Percentiles rank a stretch among this genome's conserved stretches.
phyloP scores from a whole-genome alignment of 805 yeast species.

The Saccharomycopsis amapae region DNA sequence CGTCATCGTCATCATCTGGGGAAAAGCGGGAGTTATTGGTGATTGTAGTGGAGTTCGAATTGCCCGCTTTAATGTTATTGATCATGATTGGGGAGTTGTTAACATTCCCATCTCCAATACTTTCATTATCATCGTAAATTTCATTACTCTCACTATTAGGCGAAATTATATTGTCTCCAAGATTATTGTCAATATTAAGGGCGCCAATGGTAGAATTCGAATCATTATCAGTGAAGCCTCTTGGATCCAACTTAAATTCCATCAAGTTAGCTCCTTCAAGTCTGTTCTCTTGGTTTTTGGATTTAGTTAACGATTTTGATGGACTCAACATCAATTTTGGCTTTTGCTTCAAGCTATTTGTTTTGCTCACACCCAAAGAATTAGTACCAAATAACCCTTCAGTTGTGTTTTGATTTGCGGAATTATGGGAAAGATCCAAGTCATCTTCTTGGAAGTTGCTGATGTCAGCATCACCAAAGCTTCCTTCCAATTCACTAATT shows the following conservation, averaged over 20 bases:
- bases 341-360: too few relatives aligned
- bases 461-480: neutral
- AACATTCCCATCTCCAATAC: neutral
- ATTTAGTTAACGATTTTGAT: neutral
- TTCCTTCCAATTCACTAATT: neutral
- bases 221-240: too few relatives aligned
- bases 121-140: too few relatives aligned
- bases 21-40: neutral
- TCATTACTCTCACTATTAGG: too few relatives aligned
- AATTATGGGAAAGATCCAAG: neutral
- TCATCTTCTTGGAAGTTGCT: neutral
- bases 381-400: too few relatives aligned
- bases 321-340: neutral
- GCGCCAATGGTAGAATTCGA: neutral
- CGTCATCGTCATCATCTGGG: slow-evolving; percentile 3
- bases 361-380: too few relatives aligned
- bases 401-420: too few relatives aligned
- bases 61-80: neutral
- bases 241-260: too few relatives aligned
- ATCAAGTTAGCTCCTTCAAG: neutral
- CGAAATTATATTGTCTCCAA: too few relatives aligned
- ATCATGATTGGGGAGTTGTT: neutral
- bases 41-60: slow-evolving; percentile 1
- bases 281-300: neutral
- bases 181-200: too few relatives aligned